A percentile compares a stretch with the other conserved stretches of the same genome.
phyloP scores from a whole-genome alignment of 345 rosid genomes.

The Sisymbrium altissimum region DNA sequence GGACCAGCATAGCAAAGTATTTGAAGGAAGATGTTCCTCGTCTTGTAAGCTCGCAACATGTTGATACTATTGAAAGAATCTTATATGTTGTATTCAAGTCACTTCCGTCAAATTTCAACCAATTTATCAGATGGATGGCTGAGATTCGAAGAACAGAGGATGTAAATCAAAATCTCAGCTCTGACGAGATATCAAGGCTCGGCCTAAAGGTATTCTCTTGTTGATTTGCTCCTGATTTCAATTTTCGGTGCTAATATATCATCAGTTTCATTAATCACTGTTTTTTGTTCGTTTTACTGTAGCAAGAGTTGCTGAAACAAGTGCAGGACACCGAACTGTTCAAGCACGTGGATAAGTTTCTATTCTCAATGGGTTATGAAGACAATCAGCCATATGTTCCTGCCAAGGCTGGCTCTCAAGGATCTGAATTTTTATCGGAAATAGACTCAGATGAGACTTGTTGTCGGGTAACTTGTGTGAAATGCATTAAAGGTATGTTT shows the following conservation, averaged over 20 bases:
- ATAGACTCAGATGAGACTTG: conserved; percentile 39
- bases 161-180: conserved; percentile 52
- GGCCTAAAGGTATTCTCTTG: conserved; percentile 50
- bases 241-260: not conserved
- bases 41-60: conserved; percentile 57
- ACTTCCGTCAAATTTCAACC: conserved; percentile 62
- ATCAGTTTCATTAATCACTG: not conserved
- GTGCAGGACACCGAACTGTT: conserved; percentile 41
- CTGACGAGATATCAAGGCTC: conserved; percentile 72
- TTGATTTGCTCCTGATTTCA: not conserved
- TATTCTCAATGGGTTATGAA: conserved; percentile 47
- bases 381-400: conserved; percentile 45
- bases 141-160: conserved; percentile 73
- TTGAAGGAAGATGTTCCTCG: conserved; percentile 76
- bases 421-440: conserved; percentile 51
- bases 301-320: conserved; percentile 52
- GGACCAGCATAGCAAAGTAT: conserved; percentile 67
- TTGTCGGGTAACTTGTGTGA: conserved; percentile 63
- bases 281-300: conserved; percentile 2
- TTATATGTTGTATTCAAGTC: conserved; percentile 53
- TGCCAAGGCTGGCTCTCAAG: too few species aligned
- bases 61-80: conserved; percentile 50
- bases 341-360: conserved; percentile 43
- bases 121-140: conserved; percentile 83
- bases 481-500: conserved; percentile 43